Base-by-base conservation (phyloP, 2,329 filamentous ascomycete genomes). In the Blastomyces emzantsi region DNA sequence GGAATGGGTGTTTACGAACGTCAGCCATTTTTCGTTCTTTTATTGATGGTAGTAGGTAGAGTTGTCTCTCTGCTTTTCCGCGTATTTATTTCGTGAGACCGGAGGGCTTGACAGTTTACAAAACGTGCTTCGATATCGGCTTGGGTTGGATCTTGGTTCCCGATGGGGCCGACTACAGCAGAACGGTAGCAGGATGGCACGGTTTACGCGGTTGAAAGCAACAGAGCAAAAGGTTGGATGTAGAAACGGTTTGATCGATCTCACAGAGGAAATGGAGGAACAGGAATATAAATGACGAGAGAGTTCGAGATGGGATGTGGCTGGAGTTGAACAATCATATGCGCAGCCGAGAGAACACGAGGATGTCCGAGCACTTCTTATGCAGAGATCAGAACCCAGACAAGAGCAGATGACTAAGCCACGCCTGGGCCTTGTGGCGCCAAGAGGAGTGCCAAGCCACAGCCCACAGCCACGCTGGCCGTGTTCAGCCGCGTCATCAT, bases 21-120 rank as follows among this genome's bases (percentile, higher is more conserved):
- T 47, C 63, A 54, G 47, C 60, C 63, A 64, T 65, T 39, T 43
- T 63, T 62, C 2, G 11, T 64, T 22, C 33, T 64, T 8, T 43
- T 36, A 30, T 30, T 49, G 49, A 55, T 1, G 41, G 22, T 28
- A 13, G 25, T 22, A 22, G 22, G 58, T 15, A 36, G 22, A 49
- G 19, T 30, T 51, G 22, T 33, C 19, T 45, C n/a, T 11, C 7
- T 17, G 11, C 28, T n/a, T 60, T 25, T 36, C 25, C n/a, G 17
- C 45, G 25, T 49, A 47, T 49, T 33, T 49, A 30, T 60, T 30
- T 33, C 2, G 41, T 28, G 45, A 47, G 13, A 33, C 11, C 9
- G 41, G 15, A n/a, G 33, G 2, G n/a, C 13, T 33, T 47, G 6
- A 60, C 49, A 41, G 25, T 25, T 49, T 47, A 19, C 3, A 8